Conservation (phyloP, 1,284 basidiomycete genomes). For the Testicularia cyperi region DNA sequence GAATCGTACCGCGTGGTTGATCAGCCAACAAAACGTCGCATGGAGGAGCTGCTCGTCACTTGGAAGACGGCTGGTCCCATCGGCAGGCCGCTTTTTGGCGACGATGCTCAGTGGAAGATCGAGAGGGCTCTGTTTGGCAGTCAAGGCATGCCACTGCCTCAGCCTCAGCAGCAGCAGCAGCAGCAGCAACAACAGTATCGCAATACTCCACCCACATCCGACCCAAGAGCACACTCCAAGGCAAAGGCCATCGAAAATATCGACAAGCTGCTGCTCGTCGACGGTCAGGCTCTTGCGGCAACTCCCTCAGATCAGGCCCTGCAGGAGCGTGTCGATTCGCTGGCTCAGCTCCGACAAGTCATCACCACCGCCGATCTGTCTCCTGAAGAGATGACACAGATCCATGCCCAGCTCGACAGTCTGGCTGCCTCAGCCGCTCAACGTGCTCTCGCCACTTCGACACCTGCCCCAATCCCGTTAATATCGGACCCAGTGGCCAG, state of each 20-base stretch:
- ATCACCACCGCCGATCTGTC: constrained; percentile 75
- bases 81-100: constrained; percentile 49
- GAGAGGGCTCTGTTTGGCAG: constrained; percentile 52
- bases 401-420: constrained; percentile 73
- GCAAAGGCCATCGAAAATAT: constrained; percentile 47
- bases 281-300: constrained; percentile 32
- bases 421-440: constrained; percentile 62
- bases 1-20: constrained; percentile 58
- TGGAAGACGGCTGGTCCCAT: constrained; percentile 51
- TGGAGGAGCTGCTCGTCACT: constrained; percentile 57
- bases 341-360: constrained; percentile 70
- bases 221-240: constrained; percentile 20
- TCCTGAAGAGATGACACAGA: constrained; percentile 76
- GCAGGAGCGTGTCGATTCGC: constrained; percentile 37
- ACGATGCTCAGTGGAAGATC: constrained; percentile 50
- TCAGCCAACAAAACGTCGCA: constrained; percentile 49
- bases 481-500: not conserved
- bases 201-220: constrained; percentile 7
- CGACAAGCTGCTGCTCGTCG: constrained; percentile 45
- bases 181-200: too few species aligned
- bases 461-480: constrained; percentile 6
- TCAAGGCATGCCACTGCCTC: constrained; percentile 22
- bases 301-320: constrained; percentile 34
- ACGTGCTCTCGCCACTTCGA: constrained; percentile 39
- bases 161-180: too few species aligned